Conservation (phyloP, 1,139 yeast genomes). For the Saccharomycopsis hybrid region DNA sequence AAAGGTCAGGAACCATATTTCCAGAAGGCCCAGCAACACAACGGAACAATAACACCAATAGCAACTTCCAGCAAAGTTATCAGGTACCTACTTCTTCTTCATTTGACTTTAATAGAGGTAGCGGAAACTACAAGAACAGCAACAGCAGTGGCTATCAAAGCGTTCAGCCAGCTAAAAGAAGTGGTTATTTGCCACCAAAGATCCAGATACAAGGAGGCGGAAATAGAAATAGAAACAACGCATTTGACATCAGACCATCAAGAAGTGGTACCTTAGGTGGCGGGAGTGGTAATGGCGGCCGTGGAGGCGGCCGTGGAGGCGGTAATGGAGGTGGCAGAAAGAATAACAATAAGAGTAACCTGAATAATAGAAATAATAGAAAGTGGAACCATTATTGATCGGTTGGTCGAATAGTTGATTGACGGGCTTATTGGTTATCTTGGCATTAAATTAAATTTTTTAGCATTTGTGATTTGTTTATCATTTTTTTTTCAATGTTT, state of each 20-base stretch:
- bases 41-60: not conserved
- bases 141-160: conserved; percentile 2
- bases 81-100: not conserved
- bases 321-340: no score
- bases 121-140: conserved; percentile 1
- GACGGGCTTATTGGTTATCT: no score
- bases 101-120: conserved; percentile 1
- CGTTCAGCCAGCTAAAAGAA: conserved; percentile 3
- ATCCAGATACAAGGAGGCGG: not conserved
- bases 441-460: no score
- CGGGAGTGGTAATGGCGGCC: conserved; percentile 1
- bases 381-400: not conserved
- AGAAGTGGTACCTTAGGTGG: conserved; percentile 7
- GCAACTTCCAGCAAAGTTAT: conserved; percentile 18
- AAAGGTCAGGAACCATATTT: conserved; percentile 3
- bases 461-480: no score
- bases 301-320: no score
- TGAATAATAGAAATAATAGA: conserved; percentile 4
- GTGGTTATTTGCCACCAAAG: conserved; percentile 7
- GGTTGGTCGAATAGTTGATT: no score
- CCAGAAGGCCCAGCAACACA: not conserved
- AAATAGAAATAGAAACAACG: not conserved
- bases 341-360: conserved; percentile 15
- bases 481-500: no score
- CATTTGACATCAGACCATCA: conserved; percentile 3